Evolutionary conservation across 1,139 yeast genomes (phyloP), one percentile per base, ranked within the genome.

Genomic region (Ogataea hybrid): DNA sequence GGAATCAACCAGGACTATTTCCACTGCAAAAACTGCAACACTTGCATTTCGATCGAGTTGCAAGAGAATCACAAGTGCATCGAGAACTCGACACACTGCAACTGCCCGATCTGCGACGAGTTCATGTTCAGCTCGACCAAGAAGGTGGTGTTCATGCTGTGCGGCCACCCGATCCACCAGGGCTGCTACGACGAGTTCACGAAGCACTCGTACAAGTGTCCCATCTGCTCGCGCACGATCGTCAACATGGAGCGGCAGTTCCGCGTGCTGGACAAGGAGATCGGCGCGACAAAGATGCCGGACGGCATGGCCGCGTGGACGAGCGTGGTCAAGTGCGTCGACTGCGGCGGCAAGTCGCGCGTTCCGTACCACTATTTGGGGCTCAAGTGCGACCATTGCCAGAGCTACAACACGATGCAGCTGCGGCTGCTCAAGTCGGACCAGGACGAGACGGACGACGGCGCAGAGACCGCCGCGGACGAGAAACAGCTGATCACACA

Each of bases 111-210:
- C 28, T 90, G 97, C 64, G 88, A 85, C 47, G 97, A 89, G 54
- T 89, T 83, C 61, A 77, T 90, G 76, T 90, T 90, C 61, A 84
- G 89, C 6, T 83, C 94, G n/a, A 80, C 85, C 5, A 76, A 73
- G 56, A 84, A 89, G 22, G 95, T 89, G 30, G 95, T 88, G 14
- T 88, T 89, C 62, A 88, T 90, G 96, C 76, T 79, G 38, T 90
- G 97, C 64, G 97, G 97, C 4, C 97, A 90, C 64, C 87, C 95
- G 37, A 89, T 90, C 48, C 97, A 90, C 64, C 89, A 88, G 59
- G 61, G 65, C 25, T 90, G 97, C 61, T 89, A 81, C 59, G 81
- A 81, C 46, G 92, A 86, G 52, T 80, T 85, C 60, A 78, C 88
- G 15, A 75, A 80, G 52, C 88, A 85, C 58, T 79, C 87, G 16